phyloP scores from a whole-genome alignment of 208 protist genomes.

The Acanthamoeba sp. region DNA sequence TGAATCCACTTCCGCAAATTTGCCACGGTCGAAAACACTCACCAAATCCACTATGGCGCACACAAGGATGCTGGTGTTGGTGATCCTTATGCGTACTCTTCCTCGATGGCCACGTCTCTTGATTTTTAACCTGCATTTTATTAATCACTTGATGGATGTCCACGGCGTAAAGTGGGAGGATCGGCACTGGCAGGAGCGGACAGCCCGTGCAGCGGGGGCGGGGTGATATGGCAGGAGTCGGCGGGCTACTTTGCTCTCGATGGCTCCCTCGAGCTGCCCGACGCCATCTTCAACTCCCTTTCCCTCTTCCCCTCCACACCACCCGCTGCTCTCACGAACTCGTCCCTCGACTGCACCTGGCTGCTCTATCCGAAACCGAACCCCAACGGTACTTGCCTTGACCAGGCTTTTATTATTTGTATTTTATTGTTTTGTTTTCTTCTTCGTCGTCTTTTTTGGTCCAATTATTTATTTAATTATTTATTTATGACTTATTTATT shows the following conservation, averaged over 20 bases:
- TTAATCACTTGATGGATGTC: too few species aligned
- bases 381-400: background rate
- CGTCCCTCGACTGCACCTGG: background rate
- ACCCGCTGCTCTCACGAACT: background rate
- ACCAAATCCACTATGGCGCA: too few species aligned
- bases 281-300: background rate
- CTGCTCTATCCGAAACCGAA: background rate
- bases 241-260: background rate
- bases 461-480: background rate
- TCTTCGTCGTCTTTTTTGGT: too few species aligned
- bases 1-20: too few species aligned
- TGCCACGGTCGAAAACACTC: too few species aligned
- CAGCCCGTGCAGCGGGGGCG: background rate
- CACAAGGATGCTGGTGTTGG: too few species aligned
- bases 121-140: too few species aligned
- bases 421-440: too few species aligned
- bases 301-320: background rate
- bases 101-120: too few species aligned
- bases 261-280: background rate
- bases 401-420: background rate
- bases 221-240: background rate
- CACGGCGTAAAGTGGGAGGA: too few species aligned
- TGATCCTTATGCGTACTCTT: too few species aligned
- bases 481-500: background rate
- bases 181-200: too few species aligned